Base-by-base conservation (phyloP, 441 rosid species). In the Hura crepitans region DNA sequence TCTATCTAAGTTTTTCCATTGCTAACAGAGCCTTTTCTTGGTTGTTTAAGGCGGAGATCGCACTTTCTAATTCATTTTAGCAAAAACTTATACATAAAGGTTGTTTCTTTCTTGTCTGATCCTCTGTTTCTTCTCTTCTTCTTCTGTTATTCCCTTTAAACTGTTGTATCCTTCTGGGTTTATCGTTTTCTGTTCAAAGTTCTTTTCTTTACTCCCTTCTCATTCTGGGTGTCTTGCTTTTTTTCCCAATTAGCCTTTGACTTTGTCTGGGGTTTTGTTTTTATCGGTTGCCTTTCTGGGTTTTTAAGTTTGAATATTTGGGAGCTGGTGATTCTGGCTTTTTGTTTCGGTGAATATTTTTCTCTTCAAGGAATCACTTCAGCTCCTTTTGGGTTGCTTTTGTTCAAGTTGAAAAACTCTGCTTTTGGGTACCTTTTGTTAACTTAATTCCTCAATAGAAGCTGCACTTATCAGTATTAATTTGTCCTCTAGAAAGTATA, bases 261-360 rank as follows among this genome's bases (percentile, higher is more conserved):
- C 59, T 69, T 66, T 30, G 51, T 54, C 65, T 53, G 62, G 67
- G 66, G 28, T 65, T 54, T 30, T 71, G 33, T 45, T 45, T 22
- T 49, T 14, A 39, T 31, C n/a, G 33, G 54, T 10, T 7, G 1
- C 42, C 8, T 37, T 49, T 43, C 31, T 71, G 63, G 53, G 68
- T 62, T 0, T 72, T 20, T 63, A 60, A 49, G 49, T 12, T 45
- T 55, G 46, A 33, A 28, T 55, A 46, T 72, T 22, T 56, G 9
- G 66, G 72, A 39, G 33, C 51, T 58, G 66, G 22, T 65, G 56
- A 23, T 72, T 65, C 70, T 59, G 71, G 51, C 43, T 72, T 46
- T 47, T 58, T 28, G 50, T 47, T 11, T 1, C 1, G 22, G 4
- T 12, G 23, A 57, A 20, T 18, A 57, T 58, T 71, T n/a, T 8